phyloP scores from a whole-genome alignment of 495 filamentous ascomycete species.

The Aspergillus coremiiformis region DNA sequence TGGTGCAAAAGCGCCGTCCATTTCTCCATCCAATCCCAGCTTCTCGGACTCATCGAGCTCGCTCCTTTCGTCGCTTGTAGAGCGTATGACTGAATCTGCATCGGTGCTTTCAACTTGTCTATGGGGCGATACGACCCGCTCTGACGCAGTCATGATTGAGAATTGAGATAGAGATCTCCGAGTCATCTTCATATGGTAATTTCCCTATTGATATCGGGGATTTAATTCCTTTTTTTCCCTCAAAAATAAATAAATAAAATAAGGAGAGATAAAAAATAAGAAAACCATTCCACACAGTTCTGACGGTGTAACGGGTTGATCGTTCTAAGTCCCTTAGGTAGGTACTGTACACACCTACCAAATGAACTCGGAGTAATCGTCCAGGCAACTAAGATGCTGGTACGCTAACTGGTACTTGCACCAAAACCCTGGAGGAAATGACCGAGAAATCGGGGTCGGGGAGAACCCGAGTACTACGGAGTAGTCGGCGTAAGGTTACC shows the following conservation, averaged over 20 bases:
- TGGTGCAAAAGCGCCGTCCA: slow-evolving; percentile 21
- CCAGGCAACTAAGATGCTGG: no score
- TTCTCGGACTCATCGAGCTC: slow-evolving; percentile 7
- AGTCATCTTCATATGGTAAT: not conserved
- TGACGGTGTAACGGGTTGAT: not conserved
- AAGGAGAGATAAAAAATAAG: no score
- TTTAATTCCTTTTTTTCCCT: no score
- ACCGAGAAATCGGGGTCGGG: not conserved
- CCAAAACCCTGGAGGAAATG: not conserved
- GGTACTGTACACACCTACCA: no score
- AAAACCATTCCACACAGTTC: no score
- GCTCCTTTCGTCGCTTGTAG: slow-evolving; percentile 10
- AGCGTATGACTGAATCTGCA: slow-evolving; percentile 3
- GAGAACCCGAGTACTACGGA: not conserved
- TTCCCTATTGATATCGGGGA: not conserved
- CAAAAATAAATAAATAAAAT: not conserved
- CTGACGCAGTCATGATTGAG: slow-evolving; percentile 7
- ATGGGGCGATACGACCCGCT: not conserved
- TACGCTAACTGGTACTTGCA: not conserved
- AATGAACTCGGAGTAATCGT: no score
- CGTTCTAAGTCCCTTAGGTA: no score
- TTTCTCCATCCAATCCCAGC: slow-evolving; percentile 8
- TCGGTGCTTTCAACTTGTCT: slow-evolving; percentile 3
- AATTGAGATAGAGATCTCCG: not conserved
- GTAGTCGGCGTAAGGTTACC: no score